Percentiles rank a stretch among this genome's conserved stretches.
phyloP scores from a whole-genome alignment of 2,329 filamentous ascomycete genomes.

The Fusarium falciforme region DNA sequence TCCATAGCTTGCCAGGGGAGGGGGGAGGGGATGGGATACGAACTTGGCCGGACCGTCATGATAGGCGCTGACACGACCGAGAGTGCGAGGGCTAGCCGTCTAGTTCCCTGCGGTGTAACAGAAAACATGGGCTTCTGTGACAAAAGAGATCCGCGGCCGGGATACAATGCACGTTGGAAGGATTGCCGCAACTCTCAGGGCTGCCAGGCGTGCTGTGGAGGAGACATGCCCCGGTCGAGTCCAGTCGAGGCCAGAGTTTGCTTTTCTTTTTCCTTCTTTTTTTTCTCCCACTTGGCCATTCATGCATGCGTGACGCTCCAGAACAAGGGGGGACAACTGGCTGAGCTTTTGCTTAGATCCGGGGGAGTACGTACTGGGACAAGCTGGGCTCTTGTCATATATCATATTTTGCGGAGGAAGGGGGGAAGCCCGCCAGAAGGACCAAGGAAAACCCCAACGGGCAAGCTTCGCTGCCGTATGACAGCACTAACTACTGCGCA shows the following conservation, averaged over 20 bases:
- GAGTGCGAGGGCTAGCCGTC: background rate
- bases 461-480: background rate
- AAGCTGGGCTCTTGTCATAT: constrained; percentile 20
- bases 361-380: background rate
- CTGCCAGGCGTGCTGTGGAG: constrained; percentile 24
- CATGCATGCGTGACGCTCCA: constrained; percentile 30
- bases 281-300: constrained; percentile 9
- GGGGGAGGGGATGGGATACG: background rate
- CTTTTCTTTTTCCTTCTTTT: constrained; percentile 11
- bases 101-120: constrained; percentile 38
- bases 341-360: constrained; percentile 4
- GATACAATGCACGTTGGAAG: constrained; percentile 34
- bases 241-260: constrained; percentile 1
- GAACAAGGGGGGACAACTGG: constrained; percentile 7
- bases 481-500: background rate
- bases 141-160: constrained; percentile 40
- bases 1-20: background rate
- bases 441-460: constrained; percentile 1
- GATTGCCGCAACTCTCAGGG: constrained; percentile 25
- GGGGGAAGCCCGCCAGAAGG: constrained; percentile 6
- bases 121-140: constrained; percentile 28
- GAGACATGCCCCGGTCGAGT: background rate
- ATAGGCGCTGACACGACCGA: background rate
- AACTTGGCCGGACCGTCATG: background rate
- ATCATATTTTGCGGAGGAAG: constrained; percentile 24